Conservation (phyloP, 768 basidiomycete species). For the Megacollybia marginata region DNA sequence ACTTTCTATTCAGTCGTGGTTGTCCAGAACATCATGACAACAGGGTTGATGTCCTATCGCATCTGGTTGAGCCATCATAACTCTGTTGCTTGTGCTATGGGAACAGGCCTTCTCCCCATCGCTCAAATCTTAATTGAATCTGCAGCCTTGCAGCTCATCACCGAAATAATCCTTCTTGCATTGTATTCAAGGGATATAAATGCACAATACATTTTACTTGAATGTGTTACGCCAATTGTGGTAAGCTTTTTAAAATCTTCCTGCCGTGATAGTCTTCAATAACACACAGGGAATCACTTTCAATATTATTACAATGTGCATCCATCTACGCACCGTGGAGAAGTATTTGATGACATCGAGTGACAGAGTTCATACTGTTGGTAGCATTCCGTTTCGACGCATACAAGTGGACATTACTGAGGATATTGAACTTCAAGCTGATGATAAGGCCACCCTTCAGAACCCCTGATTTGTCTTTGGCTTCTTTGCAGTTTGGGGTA, state of each 20-base stretch:
- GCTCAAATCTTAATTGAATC: no score
- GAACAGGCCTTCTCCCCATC: slow-evolving; percentile 6
- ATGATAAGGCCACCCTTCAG: no score
- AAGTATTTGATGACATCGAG: not conserved
- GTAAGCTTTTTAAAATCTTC: slow-evolving; percentile 2
- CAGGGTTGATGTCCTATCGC: no score
- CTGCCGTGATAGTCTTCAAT: not conserved
- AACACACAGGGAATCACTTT: slow-evolving; percentile 13
- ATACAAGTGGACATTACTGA: not conserved
- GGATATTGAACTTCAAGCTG: not conserved
- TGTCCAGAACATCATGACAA: no score
- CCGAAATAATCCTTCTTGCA: no score
- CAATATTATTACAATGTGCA: slow-evolving; percentile 16
- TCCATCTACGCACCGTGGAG: slow-evolving; percentile 7
- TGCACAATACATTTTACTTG: not conserved
- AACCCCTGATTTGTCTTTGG: no score
- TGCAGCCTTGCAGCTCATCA: no score
- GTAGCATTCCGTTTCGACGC: not conserved
- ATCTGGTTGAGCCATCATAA: no score
- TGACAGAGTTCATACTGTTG: not conserved
- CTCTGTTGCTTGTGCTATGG: slow-evolving; percentile 3
- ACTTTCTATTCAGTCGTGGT: no score
- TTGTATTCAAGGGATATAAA: no score
- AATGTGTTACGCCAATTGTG: slow-evolving; percentile 7
- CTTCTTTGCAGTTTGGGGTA: no score